phyloP scores from a whole-genome alignment of 306 rosid species.

The Cicer yamashitae region DNA sequence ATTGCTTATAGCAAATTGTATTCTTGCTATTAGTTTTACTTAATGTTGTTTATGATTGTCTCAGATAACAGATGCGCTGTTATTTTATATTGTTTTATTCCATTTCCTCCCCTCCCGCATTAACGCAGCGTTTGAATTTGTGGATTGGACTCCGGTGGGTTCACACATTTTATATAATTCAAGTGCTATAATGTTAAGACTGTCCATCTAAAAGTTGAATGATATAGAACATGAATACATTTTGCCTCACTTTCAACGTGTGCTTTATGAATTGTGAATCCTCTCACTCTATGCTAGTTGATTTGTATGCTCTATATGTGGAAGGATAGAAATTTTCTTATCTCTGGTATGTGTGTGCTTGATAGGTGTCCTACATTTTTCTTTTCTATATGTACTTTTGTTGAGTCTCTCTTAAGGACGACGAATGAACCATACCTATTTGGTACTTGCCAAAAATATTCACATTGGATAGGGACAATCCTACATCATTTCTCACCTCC shows the following conservation, averaged over 20 bases:
- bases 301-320: too few relatives aligned
- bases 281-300: not conserved
- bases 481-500: too few relatives aligned
- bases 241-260: not conserved
- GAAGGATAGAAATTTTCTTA: not conserved
- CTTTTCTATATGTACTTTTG: too few relatives aligned
- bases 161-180: conserved; percentile 29
- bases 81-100: conserved; percentile 50
- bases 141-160: conserved; percentile 40
- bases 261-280: not conserved
- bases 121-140: conserved; percentile 9
- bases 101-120: conserved; percentile 5
- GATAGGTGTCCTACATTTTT: too few relatives aligned
- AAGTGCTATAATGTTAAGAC: conserved; percentile 35
- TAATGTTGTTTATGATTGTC: conserved; percentile 39
- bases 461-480: too few relatives aligned
- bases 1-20: conserved; percentile 44
- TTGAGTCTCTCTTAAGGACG: too few relatives aligned
- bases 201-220: not conserved
- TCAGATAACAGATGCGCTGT: conserved; percentile 39
- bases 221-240: conserved; percentile 33
- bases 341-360: not conserved
- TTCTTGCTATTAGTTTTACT: conserved; percentile 43
- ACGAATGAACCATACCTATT: too few relatives aligned
- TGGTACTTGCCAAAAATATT: too few relatives aligned